These are phyloP conservation scores for Strobilomyces confusus DNA, from an alignment of 768 basidiomycete species.

Conservation along the genomic window DNA sequence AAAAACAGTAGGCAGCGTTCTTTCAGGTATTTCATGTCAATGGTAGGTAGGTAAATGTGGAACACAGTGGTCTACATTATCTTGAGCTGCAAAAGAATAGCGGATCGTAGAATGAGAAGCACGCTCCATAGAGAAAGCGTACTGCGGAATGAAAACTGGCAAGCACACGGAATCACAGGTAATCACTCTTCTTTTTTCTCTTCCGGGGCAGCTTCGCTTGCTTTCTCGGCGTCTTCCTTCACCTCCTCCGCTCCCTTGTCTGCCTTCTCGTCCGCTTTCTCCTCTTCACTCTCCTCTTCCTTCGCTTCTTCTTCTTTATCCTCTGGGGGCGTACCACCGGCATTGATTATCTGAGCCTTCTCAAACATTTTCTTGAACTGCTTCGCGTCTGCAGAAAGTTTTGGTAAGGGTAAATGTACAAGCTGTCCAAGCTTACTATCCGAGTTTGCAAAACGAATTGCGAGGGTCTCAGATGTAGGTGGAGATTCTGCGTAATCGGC, in stretches of 20 bases:
- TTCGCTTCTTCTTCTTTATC: slow-evolving; percentile 22
- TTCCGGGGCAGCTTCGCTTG: slow-evolving; percentile 23
- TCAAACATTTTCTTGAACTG: slow-evolving; percentile 91
- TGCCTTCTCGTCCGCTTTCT: slow-evolving; percentile 29
- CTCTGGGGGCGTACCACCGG: slow-evolving; percentile 26
- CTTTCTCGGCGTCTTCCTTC: slow-evolving; percentile 34
- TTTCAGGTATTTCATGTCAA: slow-evolving; percentile 27
- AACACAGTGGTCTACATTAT: slow-evolving; percentile 31
- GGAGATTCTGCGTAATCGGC: slow-evolving; percentile 93
- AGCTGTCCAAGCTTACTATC: slow-evolving; percentile 66
- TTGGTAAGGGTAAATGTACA: slow-evolving; percentile 1
- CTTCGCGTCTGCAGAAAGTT: slow-evolving; percentile 54
- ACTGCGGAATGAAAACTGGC: slow-evolving; percentile 2
- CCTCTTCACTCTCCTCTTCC: slow-evolving; percentile 11
- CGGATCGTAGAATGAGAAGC: slow-evolving; percentile 11
- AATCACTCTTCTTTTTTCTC: slow-evolving; percentile 35
- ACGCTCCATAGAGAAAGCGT: slow-evolving; percentile 6
- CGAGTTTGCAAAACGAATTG: slow-evolving; percentile 95
- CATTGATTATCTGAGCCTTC: slow-evolving; percentile 70
- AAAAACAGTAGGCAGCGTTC: neutral
- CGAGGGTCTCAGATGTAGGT: slow-evolving; percentile 90
- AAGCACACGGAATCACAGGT: neutral
- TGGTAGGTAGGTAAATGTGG: slow-evolving; percentile 27
- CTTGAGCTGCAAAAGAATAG: slow-evolving; percentile 5
- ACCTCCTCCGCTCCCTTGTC: slow-evolving; percentile 21